phyloP scores from a whole-genome alignment of 495 filamentous ascomycete genomes.

The Astrocystis sublimbata region DNA sequence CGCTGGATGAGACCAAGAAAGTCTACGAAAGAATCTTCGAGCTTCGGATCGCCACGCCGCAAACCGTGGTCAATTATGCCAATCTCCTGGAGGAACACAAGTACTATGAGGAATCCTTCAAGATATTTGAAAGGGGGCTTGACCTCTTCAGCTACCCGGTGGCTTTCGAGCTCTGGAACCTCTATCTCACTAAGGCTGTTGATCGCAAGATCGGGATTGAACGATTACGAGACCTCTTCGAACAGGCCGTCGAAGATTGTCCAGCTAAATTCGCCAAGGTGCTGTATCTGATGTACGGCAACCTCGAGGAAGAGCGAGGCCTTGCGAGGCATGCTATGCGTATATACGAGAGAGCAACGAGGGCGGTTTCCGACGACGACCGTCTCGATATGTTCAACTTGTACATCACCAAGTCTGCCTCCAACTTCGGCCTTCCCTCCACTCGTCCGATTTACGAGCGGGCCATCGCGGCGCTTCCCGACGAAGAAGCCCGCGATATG shows the following conservation, averaged over 20 bases:
- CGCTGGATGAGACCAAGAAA: conserved; percentile 87
- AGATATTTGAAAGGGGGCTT: conserved; percentile 93
- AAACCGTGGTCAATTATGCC: conserved; percentile 98
- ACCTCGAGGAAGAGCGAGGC: conserved; percentile 93
- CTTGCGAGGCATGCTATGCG: conserved; percentile 98
- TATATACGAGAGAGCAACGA: conserved; percentile 96
- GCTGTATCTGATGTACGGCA: conserved; percentile 97
- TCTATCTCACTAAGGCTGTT: conserved; percentile 96
- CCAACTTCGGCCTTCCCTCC: conserved; percentile 94
- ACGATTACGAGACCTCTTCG: conserved; percentile 90
- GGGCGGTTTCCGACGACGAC: conserved; percentile 93
- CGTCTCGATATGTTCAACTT: conserved; percentile 98
- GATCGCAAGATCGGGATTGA: conserved; percentile 95
- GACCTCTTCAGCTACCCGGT: conserved; percentile 98
- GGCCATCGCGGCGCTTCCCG: conserved; percentile 86
- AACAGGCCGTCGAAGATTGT: conserved; percentile 93
- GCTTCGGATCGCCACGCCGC: conserved; percentile 94
- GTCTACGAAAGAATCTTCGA: conserved; percentile 98
- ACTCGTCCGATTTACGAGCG: conserved; percentile 97
- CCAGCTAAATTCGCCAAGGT: conserved; percentile 95
- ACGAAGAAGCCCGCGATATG: conserved; percentile 95
- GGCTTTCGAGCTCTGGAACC: conserved; percentile 97
- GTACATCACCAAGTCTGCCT: conserved; percentile 98
- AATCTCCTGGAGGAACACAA: conserved; percentile 93
- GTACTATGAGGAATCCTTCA: conserved; percentile 98